These are phyloP conservation scores for Cryphonectria radicalis DNA, from an alignment of 2,329 filamentous ascomycete species.

Conservation along the genomic window DNA sequence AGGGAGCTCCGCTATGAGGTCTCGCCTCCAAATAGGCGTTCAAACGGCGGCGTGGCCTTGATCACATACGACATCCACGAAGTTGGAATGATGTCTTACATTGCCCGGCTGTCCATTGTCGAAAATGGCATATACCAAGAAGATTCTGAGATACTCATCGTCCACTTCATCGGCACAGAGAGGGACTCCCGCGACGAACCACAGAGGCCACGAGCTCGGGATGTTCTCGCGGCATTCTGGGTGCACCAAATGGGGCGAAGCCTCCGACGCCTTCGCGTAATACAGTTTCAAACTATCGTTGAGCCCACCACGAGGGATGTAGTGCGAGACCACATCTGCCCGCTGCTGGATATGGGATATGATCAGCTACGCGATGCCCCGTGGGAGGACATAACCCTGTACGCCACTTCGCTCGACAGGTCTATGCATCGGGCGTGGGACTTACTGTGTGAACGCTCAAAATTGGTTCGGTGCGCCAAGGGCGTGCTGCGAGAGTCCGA, in stretches of 20 bases:
- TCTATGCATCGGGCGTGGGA: neutral
- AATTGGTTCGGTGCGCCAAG: conserved; percentile 1
- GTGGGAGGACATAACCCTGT: neutral
- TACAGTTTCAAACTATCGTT: conserved; percentile 4
- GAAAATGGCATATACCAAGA: neutral
- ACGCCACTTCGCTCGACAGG: neutral
- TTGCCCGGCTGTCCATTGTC: conserved; percentile 2
- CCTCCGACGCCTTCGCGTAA: neutral
- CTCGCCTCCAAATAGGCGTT: neutral
- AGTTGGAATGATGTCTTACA: neutral
- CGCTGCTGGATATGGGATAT: neutral
- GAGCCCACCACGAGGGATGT: conserved; percentile 9
- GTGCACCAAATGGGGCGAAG: neutral
- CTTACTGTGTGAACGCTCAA: neutral
- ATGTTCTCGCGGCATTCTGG: conserved; percentile 14
- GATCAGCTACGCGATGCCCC: neutral
- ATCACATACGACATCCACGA: neutral
- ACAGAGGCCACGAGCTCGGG: conserved; percentile 5
- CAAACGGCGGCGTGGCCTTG: neutral
- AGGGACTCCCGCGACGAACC: neutral
- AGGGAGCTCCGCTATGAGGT: conserved; percentile 5
- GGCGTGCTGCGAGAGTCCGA: conserved; percentile 2
- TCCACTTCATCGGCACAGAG: conserved; percentile 1
- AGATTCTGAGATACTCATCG: neutral
- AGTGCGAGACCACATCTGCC: neutral